Evolutionary conservation across 208 protist genomes (phyloP), one percentile per base, ranked within the genome.

Genomic region (Borovskyia barvae): DNA sequence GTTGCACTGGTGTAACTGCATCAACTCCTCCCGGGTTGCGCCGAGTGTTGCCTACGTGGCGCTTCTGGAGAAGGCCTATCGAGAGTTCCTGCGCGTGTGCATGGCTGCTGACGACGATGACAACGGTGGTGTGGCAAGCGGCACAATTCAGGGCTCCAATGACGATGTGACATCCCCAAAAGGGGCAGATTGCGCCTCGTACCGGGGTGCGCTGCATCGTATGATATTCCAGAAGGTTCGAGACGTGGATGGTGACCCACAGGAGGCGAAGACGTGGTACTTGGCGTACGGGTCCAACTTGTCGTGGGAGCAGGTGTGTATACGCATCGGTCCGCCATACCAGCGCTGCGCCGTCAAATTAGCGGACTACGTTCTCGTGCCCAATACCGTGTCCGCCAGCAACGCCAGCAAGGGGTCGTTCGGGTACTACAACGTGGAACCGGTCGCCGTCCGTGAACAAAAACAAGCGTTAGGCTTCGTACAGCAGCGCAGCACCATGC

Each of bases 251-350:
- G 43, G 15, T 3, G 70, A 82, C 5, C 15, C 49, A 3, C 20
- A 40, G 41, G 76, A 82, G 60, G 29, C 15, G 30, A 57, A 55
- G 36, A 72, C 67, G 37, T 79, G 66, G 66, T 83, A 83, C 37
- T 37, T 83, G 1, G 71, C 72, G 28, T 83, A 83, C 47, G 77
- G 77, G 30, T 75, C 65, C 5, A 83, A 83, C 67, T 61, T 83
- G 28, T 77, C 69, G 26, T 83, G 71, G 71, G 77, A 83, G 64
- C 77, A 83, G 72, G 66, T 83, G 48, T 83, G 72, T 48, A 42
- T 79, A 20, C 77, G 71, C 67, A 67, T 78, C 43, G 77, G 77
- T 22, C 77, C 77, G 12, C 72, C 77, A 25, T 79, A 79, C 56
- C 64, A 79, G 60, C 77, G 77, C 26, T 62, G 77, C 33, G 55